Conservation (phyloP, 805 yeast species). For the Lachancea sp. region DNA sequence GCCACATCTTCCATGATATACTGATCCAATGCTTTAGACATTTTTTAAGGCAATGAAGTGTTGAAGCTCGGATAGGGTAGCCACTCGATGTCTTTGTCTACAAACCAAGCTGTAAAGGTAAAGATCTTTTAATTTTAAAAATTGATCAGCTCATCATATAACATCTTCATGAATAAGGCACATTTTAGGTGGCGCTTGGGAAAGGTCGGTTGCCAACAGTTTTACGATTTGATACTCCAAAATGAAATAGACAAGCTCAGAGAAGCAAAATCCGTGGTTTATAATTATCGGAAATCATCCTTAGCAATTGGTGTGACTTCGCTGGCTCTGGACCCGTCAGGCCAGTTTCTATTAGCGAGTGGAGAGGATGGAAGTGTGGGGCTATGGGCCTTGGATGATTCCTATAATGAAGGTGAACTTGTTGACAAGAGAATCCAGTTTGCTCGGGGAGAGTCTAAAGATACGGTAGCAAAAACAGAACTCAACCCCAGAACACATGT, state of each 20-base stretch:
- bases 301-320: slow-evolving; percentile 12
- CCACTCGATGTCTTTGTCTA: no score
- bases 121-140: neutral
- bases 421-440: slow-evolving; percentile 28
- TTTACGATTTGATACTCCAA: slow-evolving; percentile 10
- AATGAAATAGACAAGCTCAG: slow-evolving; percentile 20
- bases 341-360: slow-evolving; percentile 18
- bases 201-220: slow-evolving; percentile 10
- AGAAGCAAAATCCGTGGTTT: slow-evolving; percentile 13
- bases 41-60: neutral
- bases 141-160: neutral
- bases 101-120: no score
- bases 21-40: slow-evolving; percentile 51
- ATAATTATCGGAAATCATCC: slow-evolving; percentile 5
- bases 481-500: slow-evolving; percentile 1
- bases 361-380: slow-evolving; percentile 34
- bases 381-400: slow-evolving; percentile 27
- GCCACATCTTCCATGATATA: slow-evolving; percentile 75
- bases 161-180: slow-evolving; percentile 1
- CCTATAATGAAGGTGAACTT: slow-evolving; percentile 15
- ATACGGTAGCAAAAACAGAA: neutral
- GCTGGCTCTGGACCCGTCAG: slow-evolving; percentile 20
- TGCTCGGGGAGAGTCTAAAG: slow-evolving; percentile 6
- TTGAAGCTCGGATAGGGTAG: no score
- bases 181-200: slow-evolving; percentile 14